Conservation (phyloP, 805 yeast genomes). For the Candida vaughaniae region DNA sequence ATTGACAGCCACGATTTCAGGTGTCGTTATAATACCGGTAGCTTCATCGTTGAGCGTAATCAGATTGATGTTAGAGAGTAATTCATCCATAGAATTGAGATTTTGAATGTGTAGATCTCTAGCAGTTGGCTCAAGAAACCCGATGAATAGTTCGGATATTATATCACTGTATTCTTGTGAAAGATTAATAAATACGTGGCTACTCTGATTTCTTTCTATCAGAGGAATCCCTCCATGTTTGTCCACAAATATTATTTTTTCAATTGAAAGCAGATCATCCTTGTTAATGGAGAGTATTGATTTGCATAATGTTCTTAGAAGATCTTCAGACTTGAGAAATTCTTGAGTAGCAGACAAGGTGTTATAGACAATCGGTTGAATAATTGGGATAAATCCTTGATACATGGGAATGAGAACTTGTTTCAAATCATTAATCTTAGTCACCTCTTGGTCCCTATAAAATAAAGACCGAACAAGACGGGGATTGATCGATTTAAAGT, state of each 20-base stretch:
- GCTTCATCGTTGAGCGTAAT: conserved; percentile 39
- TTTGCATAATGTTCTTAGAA: conserved; percentile 25
- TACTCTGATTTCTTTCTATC: conserved; percentile 70
- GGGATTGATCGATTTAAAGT: conserved; percentile 22
- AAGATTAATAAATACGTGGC: conserved; percentile 85
- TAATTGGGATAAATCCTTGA: conserved; percentile 57
- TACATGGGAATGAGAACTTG: conserved; percentile 39
- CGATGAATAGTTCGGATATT: conserved; percentile 59
- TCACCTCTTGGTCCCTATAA: conserved; percentile 8
- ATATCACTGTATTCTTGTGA: conserved; percentile 77
- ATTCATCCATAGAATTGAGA: conserved; percentile 59
- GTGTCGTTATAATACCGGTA: conserved; percentile 87
- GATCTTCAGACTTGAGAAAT: conserved; percentile 22
- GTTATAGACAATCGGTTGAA: conserved; percentile 57
- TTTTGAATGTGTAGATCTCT: conserved; percentile 64
- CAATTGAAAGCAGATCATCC: conserved; percentile 53
- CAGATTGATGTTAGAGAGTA: conserved; percentile 52
- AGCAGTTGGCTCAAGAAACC: conserved; percentile 45
- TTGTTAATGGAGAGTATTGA: conserved; percentile 18
- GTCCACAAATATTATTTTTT: conserved; percentile 79
- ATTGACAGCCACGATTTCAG: conserved; percentile 61
- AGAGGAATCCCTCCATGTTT: conserved; percentile 90
- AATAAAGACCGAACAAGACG: conserved; percentile 28
- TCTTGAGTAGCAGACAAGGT: conserved; percentile 25
- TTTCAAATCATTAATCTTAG: conserved; percentile 23